Base-by-base conservation (phyloP, 2,329 filamentous ascomycete species). In the Aspergillus pseudoglaucus region DNA sequence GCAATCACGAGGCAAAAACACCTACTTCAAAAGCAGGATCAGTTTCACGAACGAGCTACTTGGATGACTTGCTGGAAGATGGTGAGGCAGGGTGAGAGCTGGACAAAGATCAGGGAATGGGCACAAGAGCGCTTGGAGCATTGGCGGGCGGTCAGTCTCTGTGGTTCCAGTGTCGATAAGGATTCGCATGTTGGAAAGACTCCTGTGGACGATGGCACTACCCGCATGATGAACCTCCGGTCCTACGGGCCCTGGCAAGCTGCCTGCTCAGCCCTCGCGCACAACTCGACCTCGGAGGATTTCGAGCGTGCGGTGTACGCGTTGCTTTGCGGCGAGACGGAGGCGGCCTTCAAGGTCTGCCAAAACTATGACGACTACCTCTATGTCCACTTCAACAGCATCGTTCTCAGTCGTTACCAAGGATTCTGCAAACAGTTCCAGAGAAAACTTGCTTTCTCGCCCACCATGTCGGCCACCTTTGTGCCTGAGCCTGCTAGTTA, bases 11-110 rank as follows among this genome's bases (percentile, higher is more conserved):
- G 93, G 51, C 90, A 97, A 67, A 78, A 78, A 43, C 81, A 87
- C 46, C 82, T 78, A 44, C 74, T 97, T 37, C 86, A 95, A 62
- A 80, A 83, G 20, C 82, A 90, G 59, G 93, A 98, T 62, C 83
- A 89, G 55, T 90, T 84, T 60, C 93, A 91, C 53, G 93, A 98
- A 71, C 82, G 85, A 46, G 87, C 90, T 2, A 87, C 95, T 42
- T 97, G 93, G 90, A 78, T 90, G 51, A 86, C 88, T n/a, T 93
- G 88, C 69, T 97, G 90, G 74, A 89, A 95, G 66, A 87, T 95
- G 75, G 75, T 98, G 45, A 83, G 91, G 43, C 83, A 90, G 41
- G 93, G 93, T n/a, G 84, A 82, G 55, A 82, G 77, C 52, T 81
- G 87, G 70, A 70, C 79, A 7, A 80, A 86, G 33, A 87, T 97